Evolutionary conservation across 2,329 filamentous ascomycete species (phyloP), one percentile per base, ranked within the genome.

Genomic region (Fusarium concolor): DNA sequence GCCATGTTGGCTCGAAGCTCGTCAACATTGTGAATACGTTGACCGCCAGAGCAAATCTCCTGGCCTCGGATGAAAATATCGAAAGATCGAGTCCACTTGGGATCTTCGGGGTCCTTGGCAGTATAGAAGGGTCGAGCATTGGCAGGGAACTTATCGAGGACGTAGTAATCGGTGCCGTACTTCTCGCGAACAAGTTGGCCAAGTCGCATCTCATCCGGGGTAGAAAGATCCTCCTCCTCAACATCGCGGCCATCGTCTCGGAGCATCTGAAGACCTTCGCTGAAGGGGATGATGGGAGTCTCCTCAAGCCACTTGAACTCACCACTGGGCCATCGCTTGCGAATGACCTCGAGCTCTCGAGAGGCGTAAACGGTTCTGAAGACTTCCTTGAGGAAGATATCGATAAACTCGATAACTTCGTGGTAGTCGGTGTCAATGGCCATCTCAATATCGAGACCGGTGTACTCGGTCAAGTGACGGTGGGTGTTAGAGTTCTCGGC

Each of bases 401-500:
- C 94, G 45, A 97, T 87, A 11, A 92, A 84, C 37, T 89, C 84
- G 31, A 97, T 86, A 50, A 94, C 92, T 79, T 97, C 94, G 74
- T 97, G 91, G 77, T 97, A 97, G 78, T 96, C 90, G 72, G 92
- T 89, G 49, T 94, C 90, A 67, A 97, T 93, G 5, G 90, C 87
- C 95, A 97, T 97, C 76, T 97, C 94, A 18, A 97, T 79, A 84
- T 97, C 94, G 29, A 97, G 84, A 56, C 94, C 94, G 6, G 94
- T 97, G 77, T 96, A 97, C 78, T 97, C 94, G 1, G 94, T 97
- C 84, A 97, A 84, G 77, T 97, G 94, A 37, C 94, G 90, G 75
- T 97, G 94, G 0, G 94, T 97, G 79, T 97, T 97, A 76, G 92
- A 96, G 82, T 97, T 96, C 77, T 97, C 94, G 1, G 94, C 94